A percentile compares a stretch with the other conserved stretches of the same genome.
phyloP scores from a whole-genome alignment of 2,329 filamentous ascomycete genomes.

The Salinomyces thailandicus region DNA sequence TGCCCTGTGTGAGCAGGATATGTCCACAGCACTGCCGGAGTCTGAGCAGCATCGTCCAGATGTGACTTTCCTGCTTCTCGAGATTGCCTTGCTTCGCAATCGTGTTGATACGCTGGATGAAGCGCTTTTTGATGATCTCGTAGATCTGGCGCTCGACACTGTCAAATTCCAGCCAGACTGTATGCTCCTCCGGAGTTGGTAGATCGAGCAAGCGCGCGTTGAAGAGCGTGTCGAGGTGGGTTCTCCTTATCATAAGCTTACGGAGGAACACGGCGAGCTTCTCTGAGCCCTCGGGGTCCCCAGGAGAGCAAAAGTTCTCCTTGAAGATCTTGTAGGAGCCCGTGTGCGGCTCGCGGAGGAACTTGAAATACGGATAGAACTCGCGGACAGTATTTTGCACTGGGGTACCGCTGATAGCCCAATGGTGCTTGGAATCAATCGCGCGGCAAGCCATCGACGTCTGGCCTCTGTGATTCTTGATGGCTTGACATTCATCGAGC shows the following conservation, averaged over 20 bases:
- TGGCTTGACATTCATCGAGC: constrained; percentile 91
- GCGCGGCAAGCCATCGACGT: constrained; percentile 38
- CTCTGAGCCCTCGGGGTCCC: constrained; percentile 22
- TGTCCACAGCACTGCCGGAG: constrained; percentile 44
- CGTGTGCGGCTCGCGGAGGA: constrained; percentile 32
- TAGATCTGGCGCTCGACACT: constrained; percentile 44
- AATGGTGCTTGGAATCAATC: constrained; percentile 29
- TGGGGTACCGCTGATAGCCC: constrained; percentile 36
- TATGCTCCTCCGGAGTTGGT: constrained; percentile 37
- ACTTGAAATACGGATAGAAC: constrained; percentile 35
- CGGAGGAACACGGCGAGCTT: constrained; percentile 29
- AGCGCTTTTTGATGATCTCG: constrained; percentile 38
- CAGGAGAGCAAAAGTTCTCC: constrained; percentile 32
- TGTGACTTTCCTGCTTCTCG: constrained; percentile 30
- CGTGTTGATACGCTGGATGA: constrained; percentile 33
- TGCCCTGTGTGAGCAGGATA: constrained; percentile 37
- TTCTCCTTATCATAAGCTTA: constrained; percentile 42
- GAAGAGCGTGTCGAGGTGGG: constrained; percentile 43
- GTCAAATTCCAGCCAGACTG: constrained; percentile 40
- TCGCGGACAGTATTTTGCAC: constrained; percentile 20
- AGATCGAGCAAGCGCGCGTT: constrained; percentile 44
- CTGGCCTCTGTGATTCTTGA: constrained; percentile 54
- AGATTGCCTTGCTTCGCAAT: constrained; percentile 15
- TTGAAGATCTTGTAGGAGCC: constrained; percentile 35
- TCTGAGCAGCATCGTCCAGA: constrained; percentile 38